Conservation (phyloP, 2,329 filamentous ascomycete genomes). For the Dothidotthia symphoricarpi region DNA sequence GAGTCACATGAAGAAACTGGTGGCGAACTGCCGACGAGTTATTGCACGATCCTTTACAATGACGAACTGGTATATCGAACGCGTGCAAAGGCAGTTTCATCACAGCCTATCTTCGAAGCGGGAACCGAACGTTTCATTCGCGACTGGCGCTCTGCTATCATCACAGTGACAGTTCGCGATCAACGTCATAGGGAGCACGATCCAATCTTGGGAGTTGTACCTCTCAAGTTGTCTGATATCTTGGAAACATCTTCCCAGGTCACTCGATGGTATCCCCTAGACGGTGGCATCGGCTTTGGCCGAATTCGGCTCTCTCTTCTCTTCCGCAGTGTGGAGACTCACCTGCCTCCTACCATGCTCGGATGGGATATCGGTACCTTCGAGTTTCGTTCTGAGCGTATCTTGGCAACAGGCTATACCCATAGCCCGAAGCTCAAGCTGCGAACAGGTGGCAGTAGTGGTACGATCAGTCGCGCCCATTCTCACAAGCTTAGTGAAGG, state of each 20-base stretch:
- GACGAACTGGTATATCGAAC: conserved; percentile 90
- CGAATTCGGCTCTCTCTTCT: conserved; percentile 83
- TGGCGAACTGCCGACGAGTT: conserved; percentile 78
- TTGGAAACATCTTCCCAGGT: conserved; percentile 82
- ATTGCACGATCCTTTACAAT: conserved; percentile 89
- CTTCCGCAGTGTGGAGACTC: conserved; percentile 85
- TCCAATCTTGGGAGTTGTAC: conserved; percentile 88
- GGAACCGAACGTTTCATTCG: conserved; percentile 90
- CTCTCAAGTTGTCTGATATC: conserved; percentile 83
- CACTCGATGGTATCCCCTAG: conserved; percentile 93
- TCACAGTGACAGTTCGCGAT: conserved; percentile 87
- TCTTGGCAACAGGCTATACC: conserved; percentile 64
- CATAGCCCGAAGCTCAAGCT: conserved; percentile 68
- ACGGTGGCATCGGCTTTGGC: conserved; percentile 88
- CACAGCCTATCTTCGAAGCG: conserved; percentile 95
- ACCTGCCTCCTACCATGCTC: conserved; percentile 77
- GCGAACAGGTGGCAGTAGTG: conserved; percentile 80
- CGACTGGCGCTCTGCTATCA: conserved; percentile 85
- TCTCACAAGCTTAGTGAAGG: conserved; percentile 61
- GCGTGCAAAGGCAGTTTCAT: conserved; percentile 88
- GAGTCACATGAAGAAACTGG: conserved; percentile 83
- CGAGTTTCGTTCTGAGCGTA: conserved; percentile 72
- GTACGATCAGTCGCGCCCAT: conserved; percentile 62
- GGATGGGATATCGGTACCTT: conserved; percentile 97
- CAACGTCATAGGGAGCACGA: conserved; percentile 88